A percentile compares a stretch with the other conserved stretches of the same genome.
phyloP scores from a whole-genome alignment of 139 green algal species.

The Tetraselmis striata region DNA sequence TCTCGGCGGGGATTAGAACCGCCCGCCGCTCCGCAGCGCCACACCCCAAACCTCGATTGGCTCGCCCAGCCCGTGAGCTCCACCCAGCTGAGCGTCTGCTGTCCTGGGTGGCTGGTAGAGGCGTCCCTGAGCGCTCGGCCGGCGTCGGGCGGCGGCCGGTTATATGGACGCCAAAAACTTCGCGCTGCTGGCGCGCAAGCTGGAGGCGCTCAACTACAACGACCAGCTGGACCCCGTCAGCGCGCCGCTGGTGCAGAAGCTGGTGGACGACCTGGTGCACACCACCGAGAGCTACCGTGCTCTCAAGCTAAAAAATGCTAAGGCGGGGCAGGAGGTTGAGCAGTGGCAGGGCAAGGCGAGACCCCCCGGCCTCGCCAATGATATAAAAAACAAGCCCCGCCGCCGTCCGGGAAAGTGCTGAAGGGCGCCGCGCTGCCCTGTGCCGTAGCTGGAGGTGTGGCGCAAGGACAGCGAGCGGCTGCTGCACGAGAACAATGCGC shows the following conservation, averaged over 20 bases:
- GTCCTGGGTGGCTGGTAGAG: too few relatives aligned
- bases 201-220: constrained; percentile 52
- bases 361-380: too few relatives aligned
- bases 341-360: constrained; percentile 42
- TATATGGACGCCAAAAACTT: constrained; percentile 23
- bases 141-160: too few relatives aligned
- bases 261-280: constrained; percentile 59
- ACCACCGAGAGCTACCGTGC: constrained; percentile 51
- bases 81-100: too few relatives aligned
- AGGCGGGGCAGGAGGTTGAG: constrained; percentile 43
- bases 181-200: constrained; percentile 36
- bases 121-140: too few relatives aligned
- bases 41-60: too few relatives aligned
- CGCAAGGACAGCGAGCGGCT: constrained; percentile 42
- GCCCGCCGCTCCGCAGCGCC: too few relatives aligned
- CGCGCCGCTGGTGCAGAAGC: constrained; percentile 39
- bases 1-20: too few relatives aligned
- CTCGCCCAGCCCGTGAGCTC: too few relatives aligned
- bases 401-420: neutral
- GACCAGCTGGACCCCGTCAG: constrained; percentile 32
- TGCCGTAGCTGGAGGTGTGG: constrained; percentile 49
- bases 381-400: too few relatives aligned
- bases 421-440: neutral
- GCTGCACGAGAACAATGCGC: constrained; percentile 52
- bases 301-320: constrained; percentile 42